These are phyloP conservation scores for Amanita exitialis DNA, from an alignment of 768 basidiomycete species.

Conservation along the genomic window DNA sequence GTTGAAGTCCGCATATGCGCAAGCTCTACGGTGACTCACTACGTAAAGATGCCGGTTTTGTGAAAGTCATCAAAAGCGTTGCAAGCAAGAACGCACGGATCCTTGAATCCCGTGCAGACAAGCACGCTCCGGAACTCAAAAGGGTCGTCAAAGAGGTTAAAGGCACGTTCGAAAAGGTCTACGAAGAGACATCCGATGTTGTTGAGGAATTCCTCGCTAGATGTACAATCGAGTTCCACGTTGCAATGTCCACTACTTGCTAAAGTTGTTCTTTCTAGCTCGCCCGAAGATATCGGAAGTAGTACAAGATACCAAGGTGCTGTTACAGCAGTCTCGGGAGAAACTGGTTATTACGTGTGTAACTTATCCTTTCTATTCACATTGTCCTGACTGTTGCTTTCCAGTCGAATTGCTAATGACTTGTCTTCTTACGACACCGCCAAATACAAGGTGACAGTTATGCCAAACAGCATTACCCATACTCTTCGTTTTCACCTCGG, in stretches of 20 bases:
- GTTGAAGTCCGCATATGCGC: constrained; percentile 88
- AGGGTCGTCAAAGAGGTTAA: constrained; percentile 80
- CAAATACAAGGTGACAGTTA: constrained; percentile 64
- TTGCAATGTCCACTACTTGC: constrained; percentile 4
- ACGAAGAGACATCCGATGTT: constrained; percentile 86
- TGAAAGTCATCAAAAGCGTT: constrained; percentile 95
- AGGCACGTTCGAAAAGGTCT: constrained; percentile 92
- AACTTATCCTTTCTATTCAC: not conserved
- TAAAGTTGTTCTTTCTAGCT: constrained; percentile 34
- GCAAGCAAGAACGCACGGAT: constrained; percentile 75
- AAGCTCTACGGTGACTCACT: constrained; percentile 91
- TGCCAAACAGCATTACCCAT: constrained; percentile 39
- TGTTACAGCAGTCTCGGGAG: constrained; percentile 87
- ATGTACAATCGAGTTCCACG: constrained; percentile 43
- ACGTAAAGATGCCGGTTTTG: constrained; percentile 93
- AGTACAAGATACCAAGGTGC: constrained; percentile 84
- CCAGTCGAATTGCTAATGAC: constrained; percentile 75
- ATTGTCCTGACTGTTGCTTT: constrained; percentile 2
- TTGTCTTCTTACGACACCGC: constrained; percentile 69
- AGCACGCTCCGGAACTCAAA: constrained; percentile 74
- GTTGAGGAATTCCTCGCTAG: constrained; percentile 91
- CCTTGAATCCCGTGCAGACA: constrained; percentile 67
- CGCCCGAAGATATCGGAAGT: constrained; percentile 82
- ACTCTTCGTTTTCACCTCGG: constrained; percentile 74
- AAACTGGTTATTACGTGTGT: constrained; percentile 85